A percentile compares a stretch with the other conserved stretches of the same genome.
phyloP scores from a whole-genome alignment of 768 basidiomycete genomes.

The Gymnopilus junonius region DNA sequence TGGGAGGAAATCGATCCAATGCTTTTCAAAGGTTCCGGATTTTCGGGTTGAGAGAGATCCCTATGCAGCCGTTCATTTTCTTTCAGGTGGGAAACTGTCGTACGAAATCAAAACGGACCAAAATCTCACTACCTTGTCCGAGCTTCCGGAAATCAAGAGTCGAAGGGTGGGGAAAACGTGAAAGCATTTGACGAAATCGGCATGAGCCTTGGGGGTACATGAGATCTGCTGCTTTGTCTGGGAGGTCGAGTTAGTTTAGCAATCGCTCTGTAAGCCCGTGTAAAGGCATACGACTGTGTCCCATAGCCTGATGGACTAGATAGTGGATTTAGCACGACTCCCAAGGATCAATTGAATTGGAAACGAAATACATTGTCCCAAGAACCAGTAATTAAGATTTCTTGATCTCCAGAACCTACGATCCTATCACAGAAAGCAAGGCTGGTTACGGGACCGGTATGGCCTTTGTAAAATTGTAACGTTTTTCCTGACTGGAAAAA shows the following conservation, averaged over 20 bases:
- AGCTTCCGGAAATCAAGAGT: constrained; percentile 83
- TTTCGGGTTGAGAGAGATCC: constrained; percentile 60
- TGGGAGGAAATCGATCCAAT: constrained; percentile 81
- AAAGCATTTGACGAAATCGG: constrained; percentile 90
- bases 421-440: constrained; percentile 66
- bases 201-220: constrained; percentile 71
- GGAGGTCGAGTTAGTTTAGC: neutral
- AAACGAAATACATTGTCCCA: constrained; percentile 80
- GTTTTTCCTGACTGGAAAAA: constrained; percentile 75
- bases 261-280: neutral
- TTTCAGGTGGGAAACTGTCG: neutral
- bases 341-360: neutral
- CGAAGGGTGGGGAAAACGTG: constrained; percentile 67
- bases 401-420: constrained; percentile 41
- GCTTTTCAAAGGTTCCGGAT: constrained; percentile 47
- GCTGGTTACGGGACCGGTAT: constrained; percentile 87
- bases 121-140: constrained; percentile 86
- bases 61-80: constrained; percentile 36
- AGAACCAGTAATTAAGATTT: constrained; percentile 83
- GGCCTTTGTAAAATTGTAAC: constrained; percentile 76
- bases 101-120: constrained; percentile 67
- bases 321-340: constrained; percentile 10
- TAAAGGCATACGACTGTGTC: constrained; percentile 61
- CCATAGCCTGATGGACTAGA: constrained; percentile 88
- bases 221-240: constrained; percentile 77